Percentiles rank a stretch among this genome's conserved stretches.
Evolutionary conservation across 345 rosid genomes (phyloP).

Genomic region (Microthlaspi erraticum): DNA sequence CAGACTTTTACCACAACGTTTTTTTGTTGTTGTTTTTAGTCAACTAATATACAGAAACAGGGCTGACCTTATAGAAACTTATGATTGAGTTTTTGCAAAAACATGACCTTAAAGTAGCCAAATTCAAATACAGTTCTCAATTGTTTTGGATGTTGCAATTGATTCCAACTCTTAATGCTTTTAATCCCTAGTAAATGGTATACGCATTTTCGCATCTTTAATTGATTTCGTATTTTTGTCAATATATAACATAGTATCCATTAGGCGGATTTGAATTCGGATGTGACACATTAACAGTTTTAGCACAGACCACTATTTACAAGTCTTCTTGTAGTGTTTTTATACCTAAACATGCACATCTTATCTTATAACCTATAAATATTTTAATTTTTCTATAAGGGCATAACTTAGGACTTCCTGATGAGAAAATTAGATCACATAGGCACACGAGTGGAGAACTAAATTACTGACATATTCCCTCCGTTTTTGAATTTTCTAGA

Average conservation of each 20-base stretch:
- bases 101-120: conserved; percentile 7
- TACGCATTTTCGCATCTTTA: background rate
- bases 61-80: conserved; percentile 25
- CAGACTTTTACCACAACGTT: background rate
- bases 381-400: background rate
- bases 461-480: too few species aligned
- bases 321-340: background rate
- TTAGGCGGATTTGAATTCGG: background rate
- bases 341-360: background rate
- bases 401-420: background rate
- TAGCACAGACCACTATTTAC: background rate
- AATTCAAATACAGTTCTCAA: background rate
- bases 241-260: too few species aligned
- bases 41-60: background rate
- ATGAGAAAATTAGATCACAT: background rate
- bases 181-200: background rate
- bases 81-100: conserved; percentile 26
- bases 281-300: background rate
- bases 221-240: too few species aligned
- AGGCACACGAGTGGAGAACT: background rate
- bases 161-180: conserved; percentile 2
- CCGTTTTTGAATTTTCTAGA: too few species aligned
- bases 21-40: background rate
- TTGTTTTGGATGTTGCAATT: background rate
- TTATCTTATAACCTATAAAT: background rate